These are phyloP conservation scores for Alternaria arbusti DNA, from an alignment of 2,329 filamentous ascomycete species.

Conservation along the genomic window DNA sequence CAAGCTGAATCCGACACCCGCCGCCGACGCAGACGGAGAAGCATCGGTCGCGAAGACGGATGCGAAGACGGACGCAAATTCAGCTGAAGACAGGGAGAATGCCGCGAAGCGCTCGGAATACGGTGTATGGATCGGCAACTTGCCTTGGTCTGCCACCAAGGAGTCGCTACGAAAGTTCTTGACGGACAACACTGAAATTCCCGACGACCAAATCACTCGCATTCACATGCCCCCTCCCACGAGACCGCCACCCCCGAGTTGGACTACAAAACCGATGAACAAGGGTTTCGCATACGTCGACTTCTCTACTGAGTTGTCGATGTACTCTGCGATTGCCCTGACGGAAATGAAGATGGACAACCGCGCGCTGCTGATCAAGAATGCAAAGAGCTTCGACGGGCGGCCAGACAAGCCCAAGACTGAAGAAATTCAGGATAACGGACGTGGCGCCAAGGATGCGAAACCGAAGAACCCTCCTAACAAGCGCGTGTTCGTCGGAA, in stretches of 20 bases:
- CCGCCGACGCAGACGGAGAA: constrained; percentile 13
- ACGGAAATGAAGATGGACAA: constrained; percentile 82
- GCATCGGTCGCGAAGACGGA: constrained; percentile 20
- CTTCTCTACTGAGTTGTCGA: constrained; percentile 71
- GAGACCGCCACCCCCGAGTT: constrained; percentile 40
- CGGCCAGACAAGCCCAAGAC: constrained; percentile 71
- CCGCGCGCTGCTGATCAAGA: constrained; percentile 89
- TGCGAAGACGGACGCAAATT: constrained; percentile 48
- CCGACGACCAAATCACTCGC: constrained; percentile 76
- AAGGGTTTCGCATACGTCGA: constrained; percentile 97
- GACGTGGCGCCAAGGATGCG: constrained; percentile 39
- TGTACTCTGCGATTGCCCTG: constrained; percentile 79
- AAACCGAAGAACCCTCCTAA: constrained; percentile 66
- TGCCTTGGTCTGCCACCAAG: constrained; percentile 81
- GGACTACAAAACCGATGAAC: constrained; percentile 68
- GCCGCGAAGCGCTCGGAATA: constrained; percentile 71
- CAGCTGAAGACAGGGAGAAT: constrained; percentile 36
- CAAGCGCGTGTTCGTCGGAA: constrained; percentile 82
- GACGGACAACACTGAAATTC: constrained; percentile 66
- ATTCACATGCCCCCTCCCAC: constrained; percentile 74
- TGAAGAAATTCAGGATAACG: constrained; percentile 31
- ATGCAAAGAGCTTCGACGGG: constrained; percentile 89
- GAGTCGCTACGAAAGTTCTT: constrained; percentile 80
- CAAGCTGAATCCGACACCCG: constrained; percentile 55
- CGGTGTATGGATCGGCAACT: constrained; percentile 95